A percentile compares a stretch with the other conserved stretches of the same genome.
These are phyloP conservation scores for Sporisorium iseilematis-ciliati DNA, from an alignment of 1,284 basidiomycete species.

Conservation along the genomic window DNA sequence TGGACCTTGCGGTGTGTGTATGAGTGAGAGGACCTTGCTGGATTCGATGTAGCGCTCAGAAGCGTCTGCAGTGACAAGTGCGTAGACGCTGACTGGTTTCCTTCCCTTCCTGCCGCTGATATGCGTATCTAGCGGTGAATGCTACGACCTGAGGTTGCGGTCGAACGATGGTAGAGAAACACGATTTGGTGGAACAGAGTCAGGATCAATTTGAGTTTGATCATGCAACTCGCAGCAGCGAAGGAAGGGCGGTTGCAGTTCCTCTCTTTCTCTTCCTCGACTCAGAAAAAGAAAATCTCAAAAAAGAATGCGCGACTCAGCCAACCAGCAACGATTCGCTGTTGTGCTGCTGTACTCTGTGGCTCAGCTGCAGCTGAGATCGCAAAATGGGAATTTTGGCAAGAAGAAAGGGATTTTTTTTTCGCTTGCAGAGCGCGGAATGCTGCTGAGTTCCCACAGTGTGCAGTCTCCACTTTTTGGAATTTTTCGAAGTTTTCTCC, in stretches of 20 bases:
- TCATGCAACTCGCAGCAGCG: not conserved
- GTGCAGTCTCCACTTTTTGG: conserved; percentile 8
- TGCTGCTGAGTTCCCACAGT: not conserved
- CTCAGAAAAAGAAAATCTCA: not conserved
- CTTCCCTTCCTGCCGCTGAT: conserved; percentile 10
- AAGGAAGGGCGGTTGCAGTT: not conserved
- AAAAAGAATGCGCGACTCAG: conserved; percentile 4
- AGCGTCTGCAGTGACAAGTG: conserved; percentile 17
- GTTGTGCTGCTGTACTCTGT: no score
- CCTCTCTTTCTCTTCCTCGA: not conserved
- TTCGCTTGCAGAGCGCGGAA: not conserved
- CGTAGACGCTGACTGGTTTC: conserved; percentile 3
- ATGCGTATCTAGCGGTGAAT: conserved; percentile 3
- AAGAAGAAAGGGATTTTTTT: not conserved
- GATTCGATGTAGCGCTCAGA: not conserved
- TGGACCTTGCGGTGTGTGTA: conserved; percentile 1
- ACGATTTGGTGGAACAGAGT: not conserved
- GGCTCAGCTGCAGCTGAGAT: no score
- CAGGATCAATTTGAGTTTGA: not conserved
- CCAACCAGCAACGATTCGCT: not conserved
- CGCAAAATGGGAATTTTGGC: not conserved
- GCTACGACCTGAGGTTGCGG: conserved; percentile 14
- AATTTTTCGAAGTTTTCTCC: conserved; percentile 23
- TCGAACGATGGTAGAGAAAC: conserved; percentile 1
- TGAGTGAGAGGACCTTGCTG: not conserved